A percentile compares a stretch with the other conserved stretches of the same genome.
Conservation (phyloP, 208 protist species). For the Trypanosoma platydactyli region DNA sequence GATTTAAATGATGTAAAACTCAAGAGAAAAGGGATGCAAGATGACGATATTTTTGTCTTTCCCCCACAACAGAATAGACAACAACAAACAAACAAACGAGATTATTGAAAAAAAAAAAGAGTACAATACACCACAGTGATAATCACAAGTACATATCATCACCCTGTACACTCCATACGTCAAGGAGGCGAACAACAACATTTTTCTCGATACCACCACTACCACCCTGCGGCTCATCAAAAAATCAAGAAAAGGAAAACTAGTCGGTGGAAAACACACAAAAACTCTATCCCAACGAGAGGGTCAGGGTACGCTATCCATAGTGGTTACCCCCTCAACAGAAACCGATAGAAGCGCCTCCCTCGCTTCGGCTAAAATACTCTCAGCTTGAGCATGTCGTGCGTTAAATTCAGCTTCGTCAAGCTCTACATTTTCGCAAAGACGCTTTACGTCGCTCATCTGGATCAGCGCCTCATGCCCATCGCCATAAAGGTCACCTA, state of each 20-base stretch:
- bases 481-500: conserved; percentile 51
- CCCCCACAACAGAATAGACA: too few species aligned
- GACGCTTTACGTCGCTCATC: conserved; percentile 48
- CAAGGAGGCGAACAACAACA: too few species aligned
- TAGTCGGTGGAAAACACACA: conserved; percentile 11
- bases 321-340: conserved; percentile 1
- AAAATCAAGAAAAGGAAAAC: too few species aligned
- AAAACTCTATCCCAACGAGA: neutral
- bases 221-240: too few species aligned
- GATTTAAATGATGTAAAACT: too few species aligned
- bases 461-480: conserved; percentile 52
- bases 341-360: conserved; percentile 32
- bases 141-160: too few species aligned
- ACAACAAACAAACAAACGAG: too few species aligned
- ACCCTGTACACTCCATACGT: too few species aligned
- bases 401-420: conserved; percentile 49
- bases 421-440: conserved; percentile 53
- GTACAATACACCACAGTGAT: too few species aligned
- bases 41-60: too few species aligned
- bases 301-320: neutral
- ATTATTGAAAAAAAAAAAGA: too few species aligned
- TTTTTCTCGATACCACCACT: too few species aligned
- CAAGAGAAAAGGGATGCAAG: conserved; percentile 10
- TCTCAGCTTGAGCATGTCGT: conserved; percentile 45
- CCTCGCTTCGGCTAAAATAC: conserved; percentile 54